A percentile compares a stretch with the other conserved stretches of the same genome.
phyloP scores from a whole-genome alignment of 352 stramenopile genomes.

The Phytophthora vignae region DNA sequence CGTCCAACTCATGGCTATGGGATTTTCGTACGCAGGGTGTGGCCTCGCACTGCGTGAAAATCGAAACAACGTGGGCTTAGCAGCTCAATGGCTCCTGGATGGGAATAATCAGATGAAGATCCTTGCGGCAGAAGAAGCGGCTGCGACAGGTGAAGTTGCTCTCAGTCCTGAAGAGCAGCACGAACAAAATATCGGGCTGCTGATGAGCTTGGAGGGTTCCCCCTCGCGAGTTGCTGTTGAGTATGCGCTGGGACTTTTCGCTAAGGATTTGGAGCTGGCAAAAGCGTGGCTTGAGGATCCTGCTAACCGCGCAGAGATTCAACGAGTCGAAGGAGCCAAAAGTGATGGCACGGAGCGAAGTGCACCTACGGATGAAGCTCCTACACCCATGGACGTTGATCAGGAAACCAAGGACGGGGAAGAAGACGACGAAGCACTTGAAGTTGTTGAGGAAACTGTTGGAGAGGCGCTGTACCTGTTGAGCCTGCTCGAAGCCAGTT shows the following conservation, averaged over 20 bases:
- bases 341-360: constrained; percentile 4
- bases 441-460: constrained; percentile 67
- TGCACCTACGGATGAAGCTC: background rate
- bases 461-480: constrained; percentile 92
- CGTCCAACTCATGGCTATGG: constrained; percentile 90
- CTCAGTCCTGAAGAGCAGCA: constrained; percentile 70
- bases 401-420: constrained; percentile 60
- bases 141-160: constrained; percentile 54
- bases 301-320: constrained; percentile 69
- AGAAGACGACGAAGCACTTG: constrained; percentile 57
- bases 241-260: constrained; percentile 76
- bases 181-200: constrained; percentile 73
- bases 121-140: constrained; percentile 58
- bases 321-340: constrained; percentile 52
- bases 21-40: constrained; percentile 89
- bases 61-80: constrained; percentile 69
- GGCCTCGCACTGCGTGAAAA: constrained; percentile 74
- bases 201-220: constrained; percentile 70
- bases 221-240: constrained; percentile 65
- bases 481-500: constrained; percentile 91
- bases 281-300: constrained; percentile 71
- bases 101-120: constrained; percentile 84
- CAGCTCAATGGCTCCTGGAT: constrained; percentile 86
- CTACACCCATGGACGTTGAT: constrained; percentile 53
- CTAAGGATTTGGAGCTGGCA: constrained; percentile 67